Evolutionary conservation across 768 basidiomycete species (phyloP).

Genomic region (Lentinula edodes): DNA sequence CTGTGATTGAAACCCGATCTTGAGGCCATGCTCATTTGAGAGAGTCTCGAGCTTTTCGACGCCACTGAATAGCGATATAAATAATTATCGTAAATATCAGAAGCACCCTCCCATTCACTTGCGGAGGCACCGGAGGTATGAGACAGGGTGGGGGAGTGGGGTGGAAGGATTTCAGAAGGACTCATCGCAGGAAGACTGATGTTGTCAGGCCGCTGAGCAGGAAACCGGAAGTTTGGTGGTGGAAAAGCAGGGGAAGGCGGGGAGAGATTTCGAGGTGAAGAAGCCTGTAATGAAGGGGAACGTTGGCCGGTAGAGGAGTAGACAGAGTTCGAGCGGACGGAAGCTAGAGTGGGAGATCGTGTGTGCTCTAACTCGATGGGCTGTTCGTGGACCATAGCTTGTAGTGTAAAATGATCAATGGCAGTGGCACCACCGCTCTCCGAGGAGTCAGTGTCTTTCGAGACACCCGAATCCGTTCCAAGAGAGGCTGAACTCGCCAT

Average conservation of each 20-base stretch:
- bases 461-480: background rate
- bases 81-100: conserved; percentile 79
- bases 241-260: conserved; percentile 1
- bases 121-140: background rate
- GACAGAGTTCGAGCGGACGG: background rate
- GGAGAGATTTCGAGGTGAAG: conserved; percentile 11
- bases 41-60: conserved; percentile 25
- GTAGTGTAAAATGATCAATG: background rate
- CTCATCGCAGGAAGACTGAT: conserved; percentile 5
- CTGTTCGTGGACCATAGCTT: background rate
- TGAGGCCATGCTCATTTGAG: conserved; percentile 4
- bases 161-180: background rate
- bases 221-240: background rate
- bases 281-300: conserved; percentile 12
- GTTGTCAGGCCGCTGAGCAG: conserved; percentile 19
- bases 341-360: background rate
- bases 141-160: background rate
- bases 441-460: background rate
- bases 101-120: conserved; percentile 57
- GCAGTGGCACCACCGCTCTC: conserved; percentile 1
- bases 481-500: background rate
- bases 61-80: conserved; percentile 25
- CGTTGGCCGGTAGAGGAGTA: background rate
- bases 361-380: background rate
- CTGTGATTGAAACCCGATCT: background rate